Evolutionary conservation across 257 asterid genomes (phyloP).

Genomic region (Solanum chmielewskii): DNA sequence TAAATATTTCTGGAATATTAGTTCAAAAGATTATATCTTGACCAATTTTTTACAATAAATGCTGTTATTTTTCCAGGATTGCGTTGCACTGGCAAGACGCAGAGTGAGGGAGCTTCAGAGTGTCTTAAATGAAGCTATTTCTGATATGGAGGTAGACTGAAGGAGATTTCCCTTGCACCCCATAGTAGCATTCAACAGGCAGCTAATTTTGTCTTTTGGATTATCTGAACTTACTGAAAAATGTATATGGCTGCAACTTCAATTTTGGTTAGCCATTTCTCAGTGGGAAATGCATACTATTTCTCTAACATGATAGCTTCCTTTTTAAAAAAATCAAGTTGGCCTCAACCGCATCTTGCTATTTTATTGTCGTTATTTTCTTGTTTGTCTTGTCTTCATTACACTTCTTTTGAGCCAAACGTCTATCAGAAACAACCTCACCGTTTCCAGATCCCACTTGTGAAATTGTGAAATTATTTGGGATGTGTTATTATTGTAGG

Average conservation of each 20-base stretch:
- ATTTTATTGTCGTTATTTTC: neutral
- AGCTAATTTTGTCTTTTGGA: neutral
- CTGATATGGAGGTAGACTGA: conserved; percentile 68
- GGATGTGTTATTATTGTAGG: neutral
- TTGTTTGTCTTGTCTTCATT: neutral
- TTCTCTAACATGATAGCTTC: neutral
- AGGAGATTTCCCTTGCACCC: neutral
- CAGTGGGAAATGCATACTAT: neutral
- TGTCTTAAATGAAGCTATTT: conserved; percentile 52
- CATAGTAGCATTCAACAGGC: neutral
- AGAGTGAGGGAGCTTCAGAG: conserved; percentile 56
- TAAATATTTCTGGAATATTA: neutral
- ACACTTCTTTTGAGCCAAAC: neutral
- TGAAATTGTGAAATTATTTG: neutral
- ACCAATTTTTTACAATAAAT: neutral
- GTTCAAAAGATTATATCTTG: neutral
- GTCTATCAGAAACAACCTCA: neutral
- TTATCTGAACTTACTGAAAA: neutral
- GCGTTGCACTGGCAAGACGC: conserved; percentile 41
- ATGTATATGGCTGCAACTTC: neutral
- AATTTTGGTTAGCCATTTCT: neutral
- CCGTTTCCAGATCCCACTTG: neutral
- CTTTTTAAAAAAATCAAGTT: too few relatives aligned
- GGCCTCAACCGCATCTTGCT: neutral
- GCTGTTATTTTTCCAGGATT: conserved; percentile 41